Base-by-base conservation (phyloP, 306 rosid genomes). In the Rubus idaeus region DNA sequence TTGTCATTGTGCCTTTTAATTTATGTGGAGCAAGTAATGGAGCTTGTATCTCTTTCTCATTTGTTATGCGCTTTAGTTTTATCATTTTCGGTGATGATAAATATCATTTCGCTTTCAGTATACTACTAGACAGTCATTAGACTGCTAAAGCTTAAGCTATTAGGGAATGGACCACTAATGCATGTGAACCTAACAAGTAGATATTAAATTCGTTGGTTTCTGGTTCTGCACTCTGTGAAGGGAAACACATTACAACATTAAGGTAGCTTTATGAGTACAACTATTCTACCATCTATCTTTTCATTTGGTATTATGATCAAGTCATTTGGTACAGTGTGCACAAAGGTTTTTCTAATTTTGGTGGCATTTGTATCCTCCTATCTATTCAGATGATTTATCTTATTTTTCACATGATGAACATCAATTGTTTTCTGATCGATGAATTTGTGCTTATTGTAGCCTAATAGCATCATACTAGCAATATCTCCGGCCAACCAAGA, bases 401-500 rank as follows among this genome's bases (percentile, higher is more conserved):
- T 75, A 18, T 47, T 14, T 74, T 76, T 63, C 40, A 46, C 56
- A 21, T 35, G 55, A 49, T 40, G 47, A 66, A 40, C 9, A n/a
- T 57, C 61, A 45, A n/a, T 14, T 26, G 26, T 10, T 21, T 55
- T 46, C 45, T 53, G 23, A 74, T 62, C 63, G 7, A 73, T 37
- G 74, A 45, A 13, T 77, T 66, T 58, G 41, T 55, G 67, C 62
- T 70, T 84, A 5, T 67, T 78, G 80, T 85, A 93, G 98, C 98
- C 98, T 62, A 93, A 93, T 84, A 85, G 87, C 77, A 78, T 93
- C 75, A 93, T 93, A 73, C 84, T 93, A 50, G 98, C 98, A 57
- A 91, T 93, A 68, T 91, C 98, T 71, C 98, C 98, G 0, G 98
- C 98, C 76, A 93, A 93, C 77, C 98, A 93, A 82, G 98, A 91